These are phyloP conservation scores for Panaeolus cyanescens DNA, from an alignment of 768 basidiomycete species.

Conservation along the genomic window DNA sequence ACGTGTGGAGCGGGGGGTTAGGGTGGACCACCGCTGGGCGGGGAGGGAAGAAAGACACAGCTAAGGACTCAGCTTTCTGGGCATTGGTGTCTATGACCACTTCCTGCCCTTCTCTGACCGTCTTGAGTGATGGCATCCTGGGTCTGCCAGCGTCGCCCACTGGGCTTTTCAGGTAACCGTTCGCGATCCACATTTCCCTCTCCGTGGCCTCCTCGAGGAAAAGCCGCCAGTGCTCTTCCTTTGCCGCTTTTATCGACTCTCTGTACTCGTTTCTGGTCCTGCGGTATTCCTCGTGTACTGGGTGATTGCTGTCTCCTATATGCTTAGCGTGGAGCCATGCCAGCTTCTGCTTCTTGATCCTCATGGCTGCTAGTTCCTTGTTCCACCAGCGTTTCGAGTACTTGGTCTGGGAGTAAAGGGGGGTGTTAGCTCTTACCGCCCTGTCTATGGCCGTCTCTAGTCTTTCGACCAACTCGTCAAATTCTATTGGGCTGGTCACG, in stretches of 20 bases:
- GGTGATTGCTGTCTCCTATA: slow-evolving; percentile 17
- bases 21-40: slow-evolving; percentile 8
- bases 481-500: background rate
- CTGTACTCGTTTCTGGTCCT: slow-evolving; percentile 13
- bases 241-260: slow-evolving; percentile 16
- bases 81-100: slow-evolving; percentile 18
- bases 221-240: slow-evolving; percentile 23
- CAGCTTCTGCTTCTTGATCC: slow-evolving; percentile 15
- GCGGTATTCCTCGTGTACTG: slow-evolving; percentile 16
- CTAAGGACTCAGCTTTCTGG: slow-evolving; percentile 21
- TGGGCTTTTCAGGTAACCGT: slow-evolving; percentile 19
- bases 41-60: slow-evolving; percentile 30
- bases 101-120: background rate
- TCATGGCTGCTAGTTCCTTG: slow-evolving; percentile 20
- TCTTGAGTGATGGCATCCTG: slow-evolving; percentile 25
- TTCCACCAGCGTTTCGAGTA: slow-evolving; percentile 22
- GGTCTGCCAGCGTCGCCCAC: slow-evolving; percentile 25
- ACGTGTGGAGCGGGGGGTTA: slow-evolving; percentile 13
- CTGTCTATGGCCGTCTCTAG: slow-evolving; percentile 11
- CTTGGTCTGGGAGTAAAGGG: background rate
- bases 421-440: slow-evolving; percentile 4
- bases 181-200: slow-evolving; percentile 23
- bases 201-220: slow-evolving; percentile 19
- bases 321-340: slow-evolving; percentile 5
- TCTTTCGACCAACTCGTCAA: background rate